These are phyloP conservation scores for Hypoxylon intermedium DNA, from an alignment of 495 filamentous ascomycete genomes.

Conservation along the genomic window DNA sequence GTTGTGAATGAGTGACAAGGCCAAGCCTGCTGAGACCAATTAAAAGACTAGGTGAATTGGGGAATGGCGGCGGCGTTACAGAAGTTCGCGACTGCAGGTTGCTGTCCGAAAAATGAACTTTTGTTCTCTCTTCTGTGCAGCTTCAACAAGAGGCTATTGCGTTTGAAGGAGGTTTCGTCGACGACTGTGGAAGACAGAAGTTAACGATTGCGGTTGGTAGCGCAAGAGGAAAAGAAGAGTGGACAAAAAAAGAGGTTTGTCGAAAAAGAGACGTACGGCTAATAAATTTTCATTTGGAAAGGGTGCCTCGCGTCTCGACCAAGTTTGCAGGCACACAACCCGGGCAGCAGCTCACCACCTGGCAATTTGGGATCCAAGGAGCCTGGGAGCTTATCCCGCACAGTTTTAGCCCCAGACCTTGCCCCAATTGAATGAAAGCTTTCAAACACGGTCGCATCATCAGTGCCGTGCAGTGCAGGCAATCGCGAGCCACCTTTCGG, in stretches of 20 bases:
- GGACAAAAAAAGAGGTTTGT: slow-evolving; percentile 15
- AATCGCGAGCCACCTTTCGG: neutral
- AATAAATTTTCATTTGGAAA: slow-evolving; percentile 38
- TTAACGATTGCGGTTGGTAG: slow-evolving; percentile 19
- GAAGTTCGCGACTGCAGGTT: slow-evolving; percentile 10
- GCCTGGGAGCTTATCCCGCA: slow-evolving; percentile 29
- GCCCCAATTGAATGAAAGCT: slow-evolving; percentile 34
- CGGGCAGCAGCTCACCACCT: slow-evolving; percentile 4
- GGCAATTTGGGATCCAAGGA: slow-evolving; percentile 18
- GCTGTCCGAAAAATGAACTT: slow-evolving; percentile 12
- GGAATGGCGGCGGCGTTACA: slow-evolving; percentile 15
- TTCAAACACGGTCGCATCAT: slow-evolving; percentile 37
- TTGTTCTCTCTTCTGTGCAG: slow-evolving; percentile 28
- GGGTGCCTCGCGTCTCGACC: slow-evolving; percentile 28
- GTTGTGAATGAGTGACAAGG: slow-evolving; percentile 41
- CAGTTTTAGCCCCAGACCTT: slow-evolving; percentile 36
- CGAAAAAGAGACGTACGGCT: slow-evolving; percentile 33
- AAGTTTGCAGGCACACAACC: neutral
- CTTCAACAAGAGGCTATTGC: slow-evolving; percentile 18
- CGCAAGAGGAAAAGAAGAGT: slow-evolving; percentile 19
- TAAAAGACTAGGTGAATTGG: slow-evolving; percentile 27
- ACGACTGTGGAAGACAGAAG: slow-evolving; percentile 25
- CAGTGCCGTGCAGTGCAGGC: slow-evolving; percentile 13
- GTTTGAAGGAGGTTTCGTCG: slow-evolving; percentile 28
- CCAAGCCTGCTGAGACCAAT: slow-evolving; percentile 41